These are phyloP conservation scores for Suaeda aralocaspica DNA, from an alignment of 148 eudicot species.

Conservation along the genomic window DNA sequence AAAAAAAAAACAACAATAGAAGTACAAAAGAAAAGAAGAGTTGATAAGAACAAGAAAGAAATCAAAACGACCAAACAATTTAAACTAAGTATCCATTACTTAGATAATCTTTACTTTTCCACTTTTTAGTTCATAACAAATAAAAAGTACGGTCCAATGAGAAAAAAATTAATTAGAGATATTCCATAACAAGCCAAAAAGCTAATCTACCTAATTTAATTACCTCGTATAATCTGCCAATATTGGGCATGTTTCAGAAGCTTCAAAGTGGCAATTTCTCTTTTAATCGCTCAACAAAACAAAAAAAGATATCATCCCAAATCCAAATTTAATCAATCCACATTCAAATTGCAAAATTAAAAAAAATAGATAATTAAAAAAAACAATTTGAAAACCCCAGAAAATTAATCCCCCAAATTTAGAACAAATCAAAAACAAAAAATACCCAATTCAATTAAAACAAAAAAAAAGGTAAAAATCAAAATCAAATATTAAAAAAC, in stretches of 20 bases:
- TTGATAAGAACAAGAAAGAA: conserved; percentile 5
- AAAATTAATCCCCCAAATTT: no score
- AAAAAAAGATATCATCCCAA: not conserved
- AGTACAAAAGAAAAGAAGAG: no score
- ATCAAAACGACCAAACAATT: not conserved
- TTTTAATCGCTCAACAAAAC: conserved; percentile 55
- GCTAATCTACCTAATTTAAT: no score
- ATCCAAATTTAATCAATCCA: not conserved
- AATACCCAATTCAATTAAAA: conserved; percentile 10
- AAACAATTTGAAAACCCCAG: not conserved
- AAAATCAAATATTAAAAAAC: conserved; percentile 23
- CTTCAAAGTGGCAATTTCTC: conserved; percentile 88
- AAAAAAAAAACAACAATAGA: not conserved
- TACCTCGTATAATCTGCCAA: conserved; percentile 86
- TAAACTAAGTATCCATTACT: not conserved
- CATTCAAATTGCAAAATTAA: not conserved
- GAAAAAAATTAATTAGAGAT: no score
- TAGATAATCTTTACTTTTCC: no score
- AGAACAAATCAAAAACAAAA: not conserved
- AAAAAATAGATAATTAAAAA: not conserved
- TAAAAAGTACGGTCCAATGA: no score
- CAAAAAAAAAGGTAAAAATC: not conserved
- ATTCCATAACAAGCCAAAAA: no score
- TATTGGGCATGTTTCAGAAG: conserved; percentile 85
- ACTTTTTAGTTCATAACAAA: not conserved